Evolutionary conservation across 2,329 filamentous ascomycete species (phyloP).

Genomic region (Fusarium acutatum): DNA sequence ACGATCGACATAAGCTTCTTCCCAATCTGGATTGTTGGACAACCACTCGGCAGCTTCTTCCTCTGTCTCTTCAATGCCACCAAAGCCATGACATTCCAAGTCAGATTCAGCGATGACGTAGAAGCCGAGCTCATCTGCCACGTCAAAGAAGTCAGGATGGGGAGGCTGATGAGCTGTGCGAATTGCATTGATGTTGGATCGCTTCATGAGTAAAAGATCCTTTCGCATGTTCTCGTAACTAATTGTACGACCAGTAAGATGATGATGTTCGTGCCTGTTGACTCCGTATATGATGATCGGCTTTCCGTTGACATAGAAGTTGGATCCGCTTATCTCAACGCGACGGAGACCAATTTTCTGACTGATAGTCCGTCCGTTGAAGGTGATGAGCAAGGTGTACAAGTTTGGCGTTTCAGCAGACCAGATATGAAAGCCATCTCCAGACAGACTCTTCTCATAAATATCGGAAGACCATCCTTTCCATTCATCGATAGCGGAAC

Average conservation of each 20-base stretch:
- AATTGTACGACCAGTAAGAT: constrained; percentile 67
- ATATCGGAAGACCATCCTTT: constrained; percentile 40
- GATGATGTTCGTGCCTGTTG: constrained; percentile 77
- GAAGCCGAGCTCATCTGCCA: constrained; percentile 70
- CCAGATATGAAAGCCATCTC: constrained; percentile 68
- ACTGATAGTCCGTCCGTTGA: constrained; percentile 49
- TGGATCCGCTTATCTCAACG: constrained; percentile 67
- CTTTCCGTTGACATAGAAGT: constrained; percentile 71
- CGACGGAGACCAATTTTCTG: constrained; percentile 72
- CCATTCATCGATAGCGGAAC: constrained; percentile 41
- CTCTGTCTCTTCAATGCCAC: neutral
- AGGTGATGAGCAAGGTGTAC: constrained; percentile 59
- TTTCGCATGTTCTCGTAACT: constrained; percentile 66
- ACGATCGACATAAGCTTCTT: constrained; percentile 72
- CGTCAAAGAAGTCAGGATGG: constrained; percentile 66
- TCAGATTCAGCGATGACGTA: constrained; percentile 70
- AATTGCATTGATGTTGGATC: constrained; percentile 74
- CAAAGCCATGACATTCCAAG: constrained; percentile 63
- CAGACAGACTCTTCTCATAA: constrained; percentile 51
- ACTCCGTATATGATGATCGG: constrained; percentile 72
- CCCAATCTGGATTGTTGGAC: constrained; percentile 69
- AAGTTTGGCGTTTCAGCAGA: constrained; percentile 73
- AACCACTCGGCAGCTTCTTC: constrained; percentile 44
- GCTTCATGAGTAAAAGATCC: constrained; percentile 73
- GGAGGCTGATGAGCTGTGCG: constrained; percentile 74